Evolutionary conservation across 116 monocot species (phyloP), one percentile per base, ranked within the genome.

Genomic region (Papilionanthe hybrid): DNA sequence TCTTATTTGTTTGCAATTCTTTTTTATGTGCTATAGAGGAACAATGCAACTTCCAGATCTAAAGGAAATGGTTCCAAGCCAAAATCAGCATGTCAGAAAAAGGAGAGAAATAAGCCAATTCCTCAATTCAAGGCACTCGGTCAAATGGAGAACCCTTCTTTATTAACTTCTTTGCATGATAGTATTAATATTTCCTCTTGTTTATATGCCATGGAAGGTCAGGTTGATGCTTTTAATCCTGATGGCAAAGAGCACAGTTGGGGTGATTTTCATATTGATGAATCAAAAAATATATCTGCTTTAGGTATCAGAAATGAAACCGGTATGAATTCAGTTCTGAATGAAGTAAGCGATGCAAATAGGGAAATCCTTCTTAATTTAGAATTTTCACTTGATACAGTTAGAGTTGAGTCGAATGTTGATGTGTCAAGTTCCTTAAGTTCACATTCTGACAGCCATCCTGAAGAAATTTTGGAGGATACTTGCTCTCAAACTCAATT

Each of bases 21-120:
- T 48, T 50, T n/a, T 47, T 49, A 29, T 11, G 77, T 77, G 49
- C 42, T 48, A 63, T 83, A 89, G 92, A 87, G 58, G 47, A 86
- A 78, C 74, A 86, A 65, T 75, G 22, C 42, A 57, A 22, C 53
- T 78, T 65, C 77, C 5, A 72, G 76, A 30, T 63, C 32, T 41
- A 84, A 83, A 83, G 88, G 75, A 55, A 94, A 84, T 42, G 81
- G 80, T 72, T 28, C 41, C 20, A 79, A 19, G 0, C 37, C 9
- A 56, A 91, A 85, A 75, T 79, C 71, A 75, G 17, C 75, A n/a
- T 68, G 78, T 32, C 17, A 58, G 72, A 4, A 25, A 50, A 85
- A 78, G 55, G 66, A 58, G 45, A 72, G n/a, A 42, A 83, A 82
- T 43, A 77, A 55, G 42, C 73, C 18, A 44, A 17, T 80, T 5